Conservation (phyloP, 2,329 filamentous ascomycete genomes). For the Elsinoe necatrix region DNA sequence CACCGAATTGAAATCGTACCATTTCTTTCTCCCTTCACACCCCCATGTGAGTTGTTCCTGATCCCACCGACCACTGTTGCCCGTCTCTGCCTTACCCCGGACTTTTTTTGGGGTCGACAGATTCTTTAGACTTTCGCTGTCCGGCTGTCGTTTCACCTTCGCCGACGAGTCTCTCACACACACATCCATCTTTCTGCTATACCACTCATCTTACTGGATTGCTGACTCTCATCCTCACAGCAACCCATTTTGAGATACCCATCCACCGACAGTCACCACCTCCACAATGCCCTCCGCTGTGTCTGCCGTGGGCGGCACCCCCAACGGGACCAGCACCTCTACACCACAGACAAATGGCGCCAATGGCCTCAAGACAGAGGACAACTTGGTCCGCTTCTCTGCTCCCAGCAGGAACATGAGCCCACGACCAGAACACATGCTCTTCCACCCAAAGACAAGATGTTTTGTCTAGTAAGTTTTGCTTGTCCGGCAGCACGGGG, state of each 20-base stretch:
- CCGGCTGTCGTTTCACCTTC: slow-evolving; percentile 16
- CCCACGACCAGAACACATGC: slow-evolving; percentile 76
- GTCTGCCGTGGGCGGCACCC: slow-evolving; percentile 21
- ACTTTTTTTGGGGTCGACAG: slow-evolving; percentile 17
- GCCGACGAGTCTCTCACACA: slow-evolving; percentile 7
- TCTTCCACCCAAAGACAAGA: slow-evolving; percentile 99
- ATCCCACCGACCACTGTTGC: neutral
- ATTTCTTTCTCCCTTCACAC: neutral
- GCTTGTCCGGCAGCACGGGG: neutral
- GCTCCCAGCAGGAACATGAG: slow-evolving; percentile 87
- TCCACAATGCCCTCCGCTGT: slow-evolving; percentile 39
- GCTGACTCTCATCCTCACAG: neutral
- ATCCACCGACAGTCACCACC: neutral
- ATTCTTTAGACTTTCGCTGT: slow-evolving; percentile 14
- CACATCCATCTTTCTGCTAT: slow-evolving; percentile 1
- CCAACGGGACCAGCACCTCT: slow-evolving; percentile 24
- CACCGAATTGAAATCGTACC: slow-evolving; percentile 1
- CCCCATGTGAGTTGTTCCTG: slow-evolving; percentile 6
- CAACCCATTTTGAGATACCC: neutral
- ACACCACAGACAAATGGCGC: slow-evolving; percentile 22
- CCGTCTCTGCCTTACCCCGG: slow-evolving; percentile 10
- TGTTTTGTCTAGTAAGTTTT: slow-evolving; percentile 85
- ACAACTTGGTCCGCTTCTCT: slow-evolving; percentile 96
- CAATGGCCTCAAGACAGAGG: slow-evolving; percentile 48
- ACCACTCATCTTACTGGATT: neutral